Evolutionary conservation across 2,329 filamentous ascomycete species (phyloP).

Genomic region (Juglanconis juglandina): DNA sequence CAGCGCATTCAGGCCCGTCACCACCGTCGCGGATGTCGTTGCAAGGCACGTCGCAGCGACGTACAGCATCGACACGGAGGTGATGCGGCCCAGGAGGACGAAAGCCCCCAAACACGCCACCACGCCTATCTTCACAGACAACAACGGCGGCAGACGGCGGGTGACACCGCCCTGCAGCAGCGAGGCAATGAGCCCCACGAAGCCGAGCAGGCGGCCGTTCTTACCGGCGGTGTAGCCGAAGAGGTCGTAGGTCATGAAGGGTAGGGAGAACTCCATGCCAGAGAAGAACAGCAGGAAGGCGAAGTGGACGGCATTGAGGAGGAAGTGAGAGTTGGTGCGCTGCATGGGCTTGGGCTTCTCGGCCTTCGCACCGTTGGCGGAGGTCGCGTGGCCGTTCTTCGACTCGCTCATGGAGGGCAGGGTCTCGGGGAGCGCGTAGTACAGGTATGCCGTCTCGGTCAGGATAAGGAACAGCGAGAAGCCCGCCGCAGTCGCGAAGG

Average conservation of each 20-base stretch:
- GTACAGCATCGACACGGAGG: slow-evolving; percentile 70
- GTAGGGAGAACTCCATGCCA: slow-evolving; percentile 90
- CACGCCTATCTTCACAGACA: slow-evolving; percentile 77
- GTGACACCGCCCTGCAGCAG: slow-evolving; percentile 92
- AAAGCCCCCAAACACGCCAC: slow-evolving; percentile 76
- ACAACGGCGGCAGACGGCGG: slow-evolving; percentile 74
- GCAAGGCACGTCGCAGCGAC: slow-evolving; percentile 79
- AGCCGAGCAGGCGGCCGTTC: slow-evolving; percentile 83
- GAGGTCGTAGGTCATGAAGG: slow-evolving; percentile 95
- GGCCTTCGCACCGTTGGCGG: slow-evolving; percentile 22
- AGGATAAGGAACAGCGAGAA: slow-evolving; percentile 84
- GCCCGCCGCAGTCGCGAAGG: slow-evolving; percentile 87
- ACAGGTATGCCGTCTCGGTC: slow-evolving; percentile 83
- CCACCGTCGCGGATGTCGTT: slow-evolving; percentile 88
- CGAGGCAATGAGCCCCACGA: slow-evolving; percentile 85
- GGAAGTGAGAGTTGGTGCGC: slow-evolving; percentile 76
- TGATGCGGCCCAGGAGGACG: slow-evolving; percentile 68
- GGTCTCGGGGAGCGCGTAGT: slow-evolving; percentile 81
- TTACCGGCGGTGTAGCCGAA: slow-evolving; percentile 77
- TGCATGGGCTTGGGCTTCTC: slow-evolving; percentile 28
- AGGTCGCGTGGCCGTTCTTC: slow-evolving; percentile 25
- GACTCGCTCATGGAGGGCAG: slow-evolving; percentile 55
- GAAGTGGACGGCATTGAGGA: slow-evolving; percentile 85
- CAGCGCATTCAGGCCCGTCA: slow-evolving; percentile 87
- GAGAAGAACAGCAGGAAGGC: slow-evolving; percentile 94